phyloP scores from a whole-genome alignment of 805 yeast species.

The Kuraishia capsulata region DNA sequence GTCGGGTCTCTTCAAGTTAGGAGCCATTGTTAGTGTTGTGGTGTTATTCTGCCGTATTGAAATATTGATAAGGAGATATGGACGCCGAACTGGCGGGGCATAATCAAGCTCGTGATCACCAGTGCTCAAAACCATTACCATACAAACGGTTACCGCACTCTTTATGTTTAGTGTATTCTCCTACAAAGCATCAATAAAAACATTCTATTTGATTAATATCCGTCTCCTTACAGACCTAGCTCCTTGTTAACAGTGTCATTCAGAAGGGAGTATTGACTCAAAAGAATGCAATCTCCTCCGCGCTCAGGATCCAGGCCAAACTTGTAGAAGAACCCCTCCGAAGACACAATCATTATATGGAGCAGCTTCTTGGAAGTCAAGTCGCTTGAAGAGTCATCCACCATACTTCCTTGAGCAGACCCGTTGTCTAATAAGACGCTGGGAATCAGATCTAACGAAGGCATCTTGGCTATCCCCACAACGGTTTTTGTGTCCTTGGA shows the following conservation, averaged over 20 bases:
- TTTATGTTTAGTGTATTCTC: too few species aligned
- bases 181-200: too few species aligned
- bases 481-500: slow-evolving; percentile 34
- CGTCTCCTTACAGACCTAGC: too few species aligned
- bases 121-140: too few species aligned
- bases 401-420: slow-evolving; percentile 8
- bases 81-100: too few species aligned
- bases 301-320: slow-evolving; percentile 80
- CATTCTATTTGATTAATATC: too few species aligned
- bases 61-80: too few species aligned
- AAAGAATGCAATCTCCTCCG: slow-evolving; percentile 88
- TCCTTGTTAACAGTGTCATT: slow-evolving; percentile 3
- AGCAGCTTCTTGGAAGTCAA: slow-evolving; percentile 17
- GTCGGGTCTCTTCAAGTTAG: background rate
- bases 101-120: too few species aligned
- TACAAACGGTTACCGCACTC: too few species aligned
- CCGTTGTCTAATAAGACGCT: slow-evolving; percentile 12
- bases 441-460: slow-evolving; percentile 14
- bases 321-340: slow-evolving; percentile 79
- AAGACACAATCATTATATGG: slow-evolving; percentile 72
- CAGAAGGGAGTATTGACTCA: slow-evolving; percentile 56
- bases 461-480: slow-evolving; percentile 34
- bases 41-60: too few species aligned
- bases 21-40: too few species aligned
- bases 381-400: slow-evolving; percentile 9